phyloP scores from a whole-genome alignment of 2,329 filamentous ascomycete genomes.

The Amylocarpus encephaloides region DNA sequence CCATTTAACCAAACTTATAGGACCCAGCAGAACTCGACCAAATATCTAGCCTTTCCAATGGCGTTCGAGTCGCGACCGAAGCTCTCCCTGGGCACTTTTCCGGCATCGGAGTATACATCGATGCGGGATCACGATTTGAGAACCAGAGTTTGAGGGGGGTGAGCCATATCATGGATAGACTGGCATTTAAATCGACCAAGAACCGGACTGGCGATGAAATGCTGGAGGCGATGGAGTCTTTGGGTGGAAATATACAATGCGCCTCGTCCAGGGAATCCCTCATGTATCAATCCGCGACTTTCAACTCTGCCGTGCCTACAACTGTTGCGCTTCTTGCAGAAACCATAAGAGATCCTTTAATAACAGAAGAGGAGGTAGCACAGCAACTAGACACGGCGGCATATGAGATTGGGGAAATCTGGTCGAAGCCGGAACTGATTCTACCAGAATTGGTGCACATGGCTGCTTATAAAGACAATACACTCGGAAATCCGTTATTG shows the following conservation, averaged over 20 bases:
- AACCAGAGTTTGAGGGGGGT: slow-evolving; percentile 77
- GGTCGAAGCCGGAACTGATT: slow-evolving; percentile 94
- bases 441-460: slow-evolving; percentile 92
- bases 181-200: slow-evolving; percentile 88
- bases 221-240: slow-evolving; percentile 76
- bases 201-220: slow-evolving; percentile 71
- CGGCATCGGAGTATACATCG: slow-evolving; percentile 90
- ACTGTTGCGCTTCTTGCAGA: slow-evolving; percentile 84
- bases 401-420: slow-evolving; percentile 96
- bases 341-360: slow-evolving; percentile 78
- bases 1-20: slow-evolving; percentile 34
- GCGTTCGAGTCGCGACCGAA: slow-evolving; percentile 89
- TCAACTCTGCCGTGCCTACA: slow-evolving; percentile 83
- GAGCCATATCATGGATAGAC: slow-evolving; percentile 90
- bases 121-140: slow-evolving; percentile 92
- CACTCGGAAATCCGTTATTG: slow-evolving; percentile 84
- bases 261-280: slow-evolving; percentile 90
- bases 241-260: slow-evolving; percentile 96
- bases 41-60: slow-evolving; percentile 85
- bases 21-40: slow-evolving; percentile 83
- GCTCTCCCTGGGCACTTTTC: slow-evolving; percentile 91
- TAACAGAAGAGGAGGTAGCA: slow-evolving; percentile 80
- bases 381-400: slow-evolving; percentile 86
- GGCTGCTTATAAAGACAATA: slow-evolving; percentile 93
- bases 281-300: slow-evolving; percentile 98